Evolutionary conservation across 192 early-diverging fungal species (phyloP), one percentile per base, ranked within the genome.

Genomic region (Entophlyctis helioformis): DNA sequence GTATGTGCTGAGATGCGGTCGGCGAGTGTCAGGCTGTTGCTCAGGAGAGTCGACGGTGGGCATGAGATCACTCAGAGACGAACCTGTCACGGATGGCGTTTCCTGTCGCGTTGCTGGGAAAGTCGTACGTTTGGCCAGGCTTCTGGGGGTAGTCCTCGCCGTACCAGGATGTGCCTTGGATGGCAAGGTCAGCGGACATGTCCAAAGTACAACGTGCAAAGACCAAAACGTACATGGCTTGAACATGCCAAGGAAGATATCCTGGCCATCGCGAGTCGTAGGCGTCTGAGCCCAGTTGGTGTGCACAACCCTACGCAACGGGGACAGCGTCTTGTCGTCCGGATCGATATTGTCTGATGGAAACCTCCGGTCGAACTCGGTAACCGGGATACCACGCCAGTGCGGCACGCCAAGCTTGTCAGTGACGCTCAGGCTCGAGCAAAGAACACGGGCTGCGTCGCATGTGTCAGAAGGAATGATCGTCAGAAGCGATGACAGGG

Each of bases 271-370:
- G n/a, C n/a, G n/a, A n/a, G n/a, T n/a, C n/a, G n/a, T n/a, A n/a
- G n/a, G n/a, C n/a, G n/a, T n/a, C n/a, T 66, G 31, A 42, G 36
- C 69, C 48, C 26, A 46, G 48, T 10, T 59, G 37, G 31, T 36
- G 32, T 50, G 38, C 59, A 60, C 8, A 71, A 56, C 24, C 76
- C 67, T 1, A 66, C 46, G 32, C 81, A 71, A 72, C 81, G 82
- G 11, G 82, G 39, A 18, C 78, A 56, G 0, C 79, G 76, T 37
- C 80, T 82, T 28, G 67, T 20, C 11, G 6, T 31, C 9, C 55
- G 31, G 26, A 43, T 42, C 49, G 72, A 81, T 37, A n/a, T n/a
- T n/a, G n/a, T n/a, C n/a, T n/a, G n/a, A n/a, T n/a, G n/a, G n/a
- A n/a, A n/a, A n/a, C n/a, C n/a, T n/a, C n/a, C n/a, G n/a, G 55